Evolutionary conservation across 1,139 yeast species (phyloP), one percentile per base, ranked within the genome.

Genomic region (Pichia sp.): DNA sequence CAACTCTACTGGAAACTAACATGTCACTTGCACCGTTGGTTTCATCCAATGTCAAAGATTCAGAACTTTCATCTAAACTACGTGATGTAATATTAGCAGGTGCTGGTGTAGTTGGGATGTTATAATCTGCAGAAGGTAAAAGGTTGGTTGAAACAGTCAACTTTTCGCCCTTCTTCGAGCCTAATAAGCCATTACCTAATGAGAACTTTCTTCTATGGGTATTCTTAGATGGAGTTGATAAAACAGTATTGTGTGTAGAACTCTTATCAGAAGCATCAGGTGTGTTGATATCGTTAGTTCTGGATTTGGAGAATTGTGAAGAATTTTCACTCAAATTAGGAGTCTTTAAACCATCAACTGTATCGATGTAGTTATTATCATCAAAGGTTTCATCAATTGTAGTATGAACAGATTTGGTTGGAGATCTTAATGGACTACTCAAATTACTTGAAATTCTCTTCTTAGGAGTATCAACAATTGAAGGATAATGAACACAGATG

Each of bases 401-500:
- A 21, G 39, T 36, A 15, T 34, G 22, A 27, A 36, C 34, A 9
- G 42, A 12, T 38, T 47, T 46, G 6, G 50, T 34, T 9, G 48
- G 48, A 19, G 53, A 45, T 35, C 46, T 50, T 14, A 34, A 32
- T 18, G 47, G 50, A 22, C 50, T 47, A 22, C 28, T 43, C 31
- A 30, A n/a, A 3, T 43, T 32, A 18, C 28, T 5, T 7, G 45
- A 37, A 18, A 46, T 30, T 15, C 38, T 30, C 32, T 40, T 43
- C 3, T 45, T 46, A 15, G 53, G 46, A 11, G 52, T 31, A 8
- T 57, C 45, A 39, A 59, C 57, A 47, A 64, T 61, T 1, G 81
- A 74, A 5, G 86, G 82, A 22, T 79, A 75, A 63, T 86, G 93
- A 12, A 82, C 75, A 69, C 99, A 93, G 32, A 87, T 77, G 65